phyloP scores from a whole-genome alignment of 148 eudicot species.

The Rhododendron vialii region DNA sequence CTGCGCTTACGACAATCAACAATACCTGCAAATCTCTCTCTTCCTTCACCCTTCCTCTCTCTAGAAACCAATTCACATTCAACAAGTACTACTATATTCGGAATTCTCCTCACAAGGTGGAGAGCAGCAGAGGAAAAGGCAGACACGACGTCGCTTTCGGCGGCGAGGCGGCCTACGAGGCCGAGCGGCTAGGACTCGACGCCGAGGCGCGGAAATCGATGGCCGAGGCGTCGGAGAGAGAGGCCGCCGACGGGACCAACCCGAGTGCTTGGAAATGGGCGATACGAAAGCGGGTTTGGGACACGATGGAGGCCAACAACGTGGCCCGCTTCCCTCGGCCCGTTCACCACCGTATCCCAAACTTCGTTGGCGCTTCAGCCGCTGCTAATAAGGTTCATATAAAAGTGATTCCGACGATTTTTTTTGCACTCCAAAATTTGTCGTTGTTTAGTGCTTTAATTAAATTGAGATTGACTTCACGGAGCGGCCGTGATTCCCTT shows the following conservation, averaged over 20 bases:
- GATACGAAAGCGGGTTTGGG: slow-evolving; percentile 84
- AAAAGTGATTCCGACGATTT: too few relatives aligned
- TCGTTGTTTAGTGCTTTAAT: too few relatives aligned
- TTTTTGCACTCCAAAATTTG: too few relatives aligned
- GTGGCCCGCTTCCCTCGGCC: slow-evolving; percentile 89
- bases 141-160: slow-evolving; percentile 30
- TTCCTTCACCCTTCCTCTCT: background rate
- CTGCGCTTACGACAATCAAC: background rate
- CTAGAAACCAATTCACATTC: background rate
- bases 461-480: too few relatives aligned
- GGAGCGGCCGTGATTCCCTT: too few relatives aligned
- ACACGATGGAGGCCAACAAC: slow-evolving; percentile 67
- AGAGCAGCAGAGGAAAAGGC: background rate
- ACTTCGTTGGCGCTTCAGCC: slow-evolving; percentile 56
- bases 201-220: slow-evolving; percentile 63
- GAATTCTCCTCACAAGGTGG: slow-evolving; percentile 21
- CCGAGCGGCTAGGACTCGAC: slow-evolving; percentile 59
- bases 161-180: slow-evolving; percentile 62
- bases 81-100: too few relatives aligned
- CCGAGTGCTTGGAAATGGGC: slow-evolving; percentile 93
- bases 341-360: slow-evolving; percentile 93
- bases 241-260: slow-evolving; percentile 32
- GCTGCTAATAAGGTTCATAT: slow-evolving; percentile 59
- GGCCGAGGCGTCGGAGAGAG: slow-evolving; percentile 51
- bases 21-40: background rate